Conservation (phyloP, 2,329 filamentous ascomycete genomes). For the Alternaria hordeiaustralica region DNA sequence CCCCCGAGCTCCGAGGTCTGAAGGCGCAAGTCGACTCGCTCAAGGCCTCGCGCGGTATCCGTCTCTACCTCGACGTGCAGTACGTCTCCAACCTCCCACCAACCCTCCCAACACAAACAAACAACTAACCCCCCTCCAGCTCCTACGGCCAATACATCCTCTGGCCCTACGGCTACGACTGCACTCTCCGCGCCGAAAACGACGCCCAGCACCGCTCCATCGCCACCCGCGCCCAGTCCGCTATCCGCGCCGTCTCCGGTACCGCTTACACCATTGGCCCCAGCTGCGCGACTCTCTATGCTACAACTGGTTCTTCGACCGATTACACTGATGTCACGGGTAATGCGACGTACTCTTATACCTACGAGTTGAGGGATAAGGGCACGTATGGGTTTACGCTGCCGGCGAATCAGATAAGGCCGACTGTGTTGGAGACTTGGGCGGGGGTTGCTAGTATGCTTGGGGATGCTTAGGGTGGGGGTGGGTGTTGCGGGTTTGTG, state of each 20-base stretch:
- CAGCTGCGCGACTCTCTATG: slow-evolving; percentile 67
- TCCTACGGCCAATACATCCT: slow-evolving; percentile 42
- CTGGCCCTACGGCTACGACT: slow-evolving; percentile 66
- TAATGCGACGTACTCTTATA: slow-evolving; percentile 54
- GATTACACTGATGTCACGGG: slow-evolving; percentile 54
- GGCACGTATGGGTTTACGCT: slow-evolving; percentile 57
- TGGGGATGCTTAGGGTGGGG: slow-evolving; percentile 22
- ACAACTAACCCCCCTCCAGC: background rate
- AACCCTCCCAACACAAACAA: too few species aligned
- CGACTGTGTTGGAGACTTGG: slow-evolving; percentile 56
- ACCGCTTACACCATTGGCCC: slow-evolving; percentile 54
- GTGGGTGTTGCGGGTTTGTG: background rate
- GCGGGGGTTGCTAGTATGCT: slow-evolving; percentile 47
- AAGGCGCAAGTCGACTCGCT: slow-evolving; percentile 52
- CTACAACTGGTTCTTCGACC: slow-evolving; percentile 55
- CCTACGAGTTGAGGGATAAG: slow-evolving; percentile 58
- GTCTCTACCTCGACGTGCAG: slow-evolving; percentile 70
- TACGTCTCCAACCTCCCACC: slow-evolving; percentile 51
- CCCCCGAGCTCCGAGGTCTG: slow-evolving; percentile 50
- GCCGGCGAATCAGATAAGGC: slow-evolving; percentile 57
- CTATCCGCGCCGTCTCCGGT: slow-evolving; percentile 62
- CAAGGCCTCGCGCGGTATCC: slow-evolving; percentile 56
- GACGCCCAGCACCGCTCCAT: slow-evolving; percentile 58
- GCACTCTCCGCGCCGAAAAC: slow-evolving; percentile 56
- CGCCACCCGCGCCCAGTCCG: slow-evolving; percentile 56